Evolutionary conservation across 805 yeast species (phyloP).

Genomic region (Starmerella lactis-condensi): DNA sequence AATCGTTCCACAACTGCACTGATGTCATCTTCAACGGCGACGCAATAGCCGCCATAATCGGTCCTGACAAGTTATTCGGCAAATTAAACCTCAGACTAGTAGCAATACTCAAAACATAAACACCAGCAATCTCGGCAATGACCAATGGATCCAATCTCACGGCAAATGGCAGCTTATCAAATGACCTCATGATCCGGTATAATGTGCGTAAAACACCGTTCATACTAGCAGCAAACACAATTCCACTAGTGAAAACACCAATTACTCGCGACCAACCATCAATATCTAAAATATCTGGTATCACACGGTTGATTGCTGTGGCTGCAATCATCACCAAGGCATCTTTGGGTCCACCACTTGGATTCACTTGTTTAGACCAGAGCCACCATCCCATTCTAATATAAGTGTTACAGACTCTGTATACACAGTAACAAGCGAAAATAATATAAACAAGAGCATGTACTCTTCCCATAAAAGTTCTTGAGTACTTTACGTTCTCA

Average conservation of each 20-base stretch:
- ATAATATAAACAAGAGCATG: slow-evolving; percentile 16
- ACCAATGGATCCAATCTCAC: slow-evolving; percentile 17
- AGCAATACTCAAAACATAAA: slow-evolving; percentile 26
- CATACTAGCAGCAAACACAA: slow-evolving; percentile 23
- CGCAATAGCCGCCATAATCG: slow-evolving; percentile 26
- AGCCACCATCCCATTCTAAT: slow-evolving; percentile 17
- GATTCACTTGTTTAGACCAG: slow-evolving; percentile 5
- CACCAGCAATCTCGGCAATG: slow-evolving; percentile 24
- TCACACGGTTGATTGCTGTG: slow-evolving; percentile 5
- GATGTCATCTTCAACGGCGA: slow-evolving; percentile 24
- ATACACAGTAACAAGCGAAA: slow-evolving; percentile 26
- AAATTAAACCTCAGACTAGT: slow-evolving; percentile 25
- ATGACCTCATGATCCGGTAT: slow-evolving; percentile 8
- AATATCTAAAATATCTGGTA: slow-evolving; percentile 18
- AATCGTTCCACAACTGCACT: slow-evolving; percentile 26
- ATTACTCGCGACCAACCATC: slow-evolving; percentile 24
- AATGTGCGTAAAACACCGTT: slow-evolving; percentile 21
- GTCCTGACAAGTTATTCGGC: slow-evolving; percentile 25
- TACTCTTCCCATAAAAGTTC: slow-evolving; percentile 22
- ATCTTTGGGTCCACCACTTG: slow-evolving; percentile 15
- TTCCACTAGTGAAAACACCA: slow-evolving; percentile 26
- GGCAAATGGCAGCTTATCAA: slow-evolving; percentile 5
- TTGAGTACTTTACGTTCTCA: slow-evolving; percentile 15
- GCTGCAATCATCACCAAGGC: slow-evolving; percentile 16
- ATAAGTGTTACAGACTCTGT: slow-evolving; percentile 23